Conservation (phyloP, 306 rosid species). For the Begonia fuchsioides region DNA sequence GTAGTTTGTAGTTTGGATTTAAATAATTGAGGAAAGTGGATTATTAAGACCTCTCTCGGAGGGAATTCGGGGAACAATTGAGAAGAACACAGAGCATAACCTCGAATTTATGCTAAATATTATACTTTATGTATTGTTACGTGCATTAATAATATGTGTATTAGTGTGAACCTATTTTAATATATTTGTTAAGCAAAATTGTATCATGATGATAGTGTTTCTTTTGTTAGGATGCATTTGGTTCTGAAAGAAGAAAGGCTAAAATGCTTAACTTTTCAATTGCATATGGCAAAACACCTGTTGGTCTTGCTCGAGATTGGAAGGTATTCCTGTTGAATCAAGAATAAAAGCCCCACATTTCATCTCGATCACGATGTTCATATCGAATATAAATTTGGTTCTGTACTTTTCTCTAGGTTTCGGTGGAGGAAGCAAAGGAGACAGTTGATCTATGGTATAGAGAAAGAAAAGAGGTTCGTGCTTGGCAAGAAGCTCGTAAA, state of each 20-base stretch:
- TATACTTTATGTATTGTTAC: no score
- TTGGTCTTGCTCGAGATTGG: conserved; percentile 93
- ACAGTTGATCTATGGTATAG: conserved; percentile 88
- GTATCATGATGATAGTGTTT: neutral
- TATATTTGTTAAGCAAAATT: no score
- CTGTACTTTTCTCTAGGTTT: conserved; percentile 33
- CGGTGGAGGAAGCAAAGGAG: conserved; percentile 74
- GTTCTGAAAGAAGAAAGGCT: conserved; percentile 89
- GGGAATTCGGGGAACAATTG: no score
- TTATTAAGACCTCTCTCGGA: no score
- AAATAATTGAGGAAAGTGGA: no score
- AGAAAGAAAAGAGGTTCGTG: conserved; percentile 70
- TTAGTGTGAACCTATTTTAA: no score
- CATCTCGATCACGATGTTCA: conserved; percentile 3
- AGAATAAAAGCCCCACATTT: neutral
- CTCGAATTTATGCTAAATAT: no score
- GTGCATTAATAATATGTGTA: no score
- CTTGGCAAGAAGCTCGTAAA: conserved; percentile 73
- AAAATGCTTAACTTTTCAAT: conserved; percentile 96
- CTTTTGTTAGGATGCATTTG: conserved; percentile 58
- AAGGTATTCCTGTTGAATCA: conserved; percentile 27
- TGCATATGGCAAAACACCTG: conserved; percentile 91
- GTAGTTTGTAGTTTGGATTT: no score
- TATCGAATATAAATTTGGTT: conserved; percentile 9
- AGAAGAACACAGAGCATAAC: no score